Percentiles rank a stretch among this genome's conserved stretches.
phyloP scores from a whole-genome alignment of 441 rosid species.

The Erysimum cheiri region DNA sequence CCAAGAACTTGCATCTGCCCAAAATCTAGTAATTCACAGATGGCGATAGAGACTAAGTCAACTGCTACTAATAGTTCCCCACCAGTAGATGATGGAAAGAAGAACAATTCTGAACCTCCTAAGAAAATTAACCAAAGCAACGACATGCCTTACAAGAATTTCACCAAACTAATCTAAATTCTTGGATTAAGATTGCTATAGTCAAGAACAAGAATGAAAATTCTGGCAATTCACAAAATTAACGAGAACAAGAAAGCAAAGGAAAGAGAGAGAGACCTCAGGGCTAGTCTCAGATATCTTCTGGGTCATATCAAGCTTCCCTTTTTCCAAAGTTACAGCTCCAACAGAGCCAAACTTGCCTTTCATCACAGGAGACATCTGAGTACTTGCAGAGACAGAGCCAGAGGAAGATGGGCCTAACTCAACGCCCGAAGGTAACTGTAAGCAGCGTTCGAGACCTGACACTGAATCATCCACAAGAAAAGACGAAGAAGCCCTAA shows the following conservation, averaged over 20 bases:
- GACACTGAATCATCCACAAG: constrained; percentile 50
- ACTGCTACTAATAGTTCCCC: not conserved
- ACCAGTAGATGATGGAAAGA: not conserved
- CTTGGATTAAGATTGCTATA: constrained; percentile 8
- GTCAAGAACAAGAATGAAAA: not conserved
- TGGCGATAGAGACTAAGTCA: not conserved
- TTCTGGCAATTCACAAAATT: not conserved
- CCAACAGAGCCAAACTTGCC: constrained; percentile 71
- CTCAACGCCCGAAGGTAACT: constrained; percentile 47
- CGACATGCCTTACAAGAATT: constrained; percentile 8
- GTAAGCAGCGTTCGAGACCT: constrained; percentile 65
- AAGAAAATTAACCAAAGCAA: constrained; percentile 4
- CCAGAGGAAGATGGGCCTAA: constrained; percentile 45
- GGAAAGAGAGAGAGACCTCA: constrained; percentile 58
- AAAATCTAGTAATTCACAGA: not conserved
- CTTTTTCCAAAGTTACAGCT: constrained; percentile 88
- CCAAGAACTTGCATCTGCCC: not conserved
- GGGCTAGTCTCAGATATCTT: constrained; percentile 64
- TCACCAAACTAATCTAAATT: constrained; percentile 16
- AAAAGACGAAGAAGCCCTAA: constrained; percentile 52
- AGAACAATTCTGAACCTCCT: not conserved
- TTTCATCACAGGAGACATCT: constrained; percentile 74
- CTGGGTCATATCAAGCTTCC: constrained; percentile 77
- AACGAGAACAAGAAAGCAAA: not conserved
- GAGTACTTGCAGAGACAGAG: constrained; percentile 42